A percentile compares a stretch with the other conserved stretches of the same genome.
These are phyloP conservation scores for Phytophthora europaea DNA, from an alignment of 352 stramenopile genomes.

Conservation along the genomic window DNA sequence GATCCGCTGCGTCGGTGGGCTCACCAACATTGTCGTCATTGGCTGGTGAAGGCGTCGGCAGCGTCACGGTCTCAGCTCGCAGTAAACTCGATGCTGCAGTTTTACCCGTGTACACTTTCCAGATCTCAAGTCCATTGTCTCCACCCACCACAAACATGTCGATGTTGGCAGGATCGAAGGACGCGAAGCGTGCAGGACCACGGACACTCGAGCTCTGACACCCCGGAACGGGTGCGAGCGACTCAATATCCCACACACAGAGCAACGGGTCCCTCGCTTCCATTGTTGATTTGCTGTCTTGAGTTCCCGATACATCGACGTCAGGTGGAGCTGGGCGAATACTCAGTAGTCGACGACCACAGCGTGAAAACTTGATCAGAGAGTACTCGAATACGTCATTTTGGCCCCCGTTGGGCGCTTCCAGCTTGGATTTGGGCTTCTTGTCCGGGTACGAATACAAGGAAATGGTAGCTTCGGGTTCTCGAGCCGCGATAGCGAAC, in stretches of 20 bases:
- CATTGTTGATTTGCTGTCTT: not conserved
- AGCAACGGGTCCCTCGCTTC: slow-evolving; percentile 31
- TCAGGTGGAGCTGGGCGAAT: slow-evolving; percentile 37
- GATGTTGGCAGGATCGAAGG: slow-evolving; percentile 73
- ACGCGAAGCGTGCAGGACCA: slow-evolving; percentile 52
- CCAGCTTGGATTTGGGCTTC: slow-evolving; percentile 69
- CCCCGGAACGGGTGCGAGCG: slow-evolving; percentile 56
- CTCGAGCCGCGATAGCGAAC: slow-evolving; percentile 65
- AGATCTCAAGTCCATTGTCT: slow-evolving; percentile 71
- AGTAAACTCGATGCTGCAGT: slow-evolving; percentile 40
- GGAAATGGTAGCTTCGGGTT: slow-evolving; percentile 63
- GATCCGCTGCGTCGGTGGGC: slow-evolving; percentile 13
- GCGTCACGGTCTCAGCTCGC: slow-evolving; percentile 35
- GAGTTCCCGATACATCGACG: not conserved
- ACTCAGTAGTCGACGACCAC: slow-evolving; percentile 65
- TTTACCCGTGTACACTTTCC: slow-evolving; percentile 69
- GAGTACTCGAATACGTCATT: slow-evolving; percentile 68
- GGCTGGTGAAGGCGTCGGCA: slow-evolving; percentile 2
- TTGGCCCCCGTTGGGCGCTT: slow-evolving; percentile 16
- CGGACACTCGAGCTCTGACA: slow-evolving; percentile 34
- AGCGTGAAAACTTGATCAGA: slow-evolving; percentile 75
- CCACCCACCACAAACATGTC: slow-evolving; percentile 76
- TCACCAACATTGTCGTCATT: slow-evolving; percentile 5
- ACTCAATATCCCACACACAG: slow-evolving; percentile 77
- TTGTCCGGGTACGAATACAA: slow-evolving; percentile 85